A percentile compares a stretch with the other conserved stretches of the same genome.
Conservation (phyloP, 805 yeast genomes). For the Saturnispora zaruensis region DNA sequence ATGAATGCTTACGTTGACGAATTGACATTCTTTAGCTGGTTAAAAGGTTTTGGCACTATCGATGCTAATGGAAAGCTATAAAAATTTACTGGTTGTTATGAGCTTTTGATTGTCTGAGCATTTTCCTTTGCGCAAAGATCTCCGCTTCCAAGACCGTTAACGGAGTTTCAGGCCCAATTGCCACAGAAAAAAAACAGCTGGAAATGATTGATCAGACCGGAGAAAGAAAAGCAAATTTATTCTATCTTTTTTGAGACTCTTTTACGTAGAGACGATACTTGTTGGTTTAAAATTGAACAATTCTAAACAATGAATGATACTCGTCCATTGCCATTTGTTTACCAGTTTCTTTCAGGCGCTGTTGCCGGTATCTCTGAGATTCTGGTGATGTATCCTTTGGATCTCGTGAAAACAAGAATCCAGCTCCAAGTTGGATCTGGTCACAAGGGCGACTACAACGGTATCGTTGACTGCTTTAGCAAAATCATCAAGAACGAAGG, state of each 20-base stretch:
- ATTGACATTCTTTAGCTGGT: no score
- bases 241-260: background rate
- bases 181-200: background rate
- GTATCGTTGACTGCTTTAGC: conserved; percentile 74
- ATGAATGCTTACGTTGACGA: background rate
- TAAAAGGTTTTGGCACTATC: no score
- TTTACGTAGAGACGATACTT: background rate
- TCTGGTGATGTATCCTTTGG: conserved; percentile 91
- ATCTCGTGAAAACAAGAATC: conserved; percentile 94
- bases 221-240: background rate
- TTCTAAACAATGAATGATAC: conserved; percentile 7
- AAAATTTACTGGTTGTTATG: no score
- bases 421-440: conserved; percentile 64
- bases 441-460: conserved; percentile 58
- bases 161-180: background rate
- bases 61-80: no score
- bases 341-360: conserved; percentile 89
- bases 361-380: conserved; percentile 96
- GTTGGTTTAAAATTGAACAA: background rate
- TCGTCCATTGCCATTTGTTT: conserved; percentile 72
- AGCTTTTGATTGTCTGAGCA: background rate
- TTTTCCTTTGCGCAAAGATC: background rate
- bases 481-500: conserved; percentile 88
- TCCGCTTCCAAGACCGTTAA: background rate
- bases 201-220: background rate